Evolutionary conservation across 768 basidiomycete genomes (phyloP), one percentile per base, ranked within the genome.

Genomic region (Lactarius trivialis): DNA sequence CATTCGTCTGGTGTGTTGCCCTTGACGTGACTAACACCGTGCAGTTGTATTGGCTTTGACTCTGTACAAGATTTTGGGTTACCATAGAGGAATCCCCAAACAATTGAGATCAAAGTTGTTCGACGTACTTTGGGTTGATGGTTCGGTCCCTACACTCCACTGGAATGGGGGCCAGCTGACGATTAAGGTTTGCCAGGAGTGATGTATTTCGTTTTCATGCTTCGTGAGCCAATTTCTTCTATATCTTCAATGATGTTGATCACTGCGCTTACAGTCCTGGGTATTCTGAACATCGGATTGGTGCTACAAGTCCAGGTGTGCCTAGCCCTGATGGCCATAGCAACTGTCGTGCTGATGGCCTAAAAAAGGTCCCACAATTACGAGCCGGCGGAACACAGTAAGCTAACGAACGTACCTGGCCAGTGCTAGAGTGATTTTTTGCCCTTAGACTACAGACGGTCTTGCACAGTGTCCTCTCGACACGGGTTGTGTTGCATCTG

Each of bases 191-290:
- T 4, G n/a, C 14, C 15, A 66, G 65, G 65, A 11, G 33, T 60
- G 7, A 64, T 66, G 5, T 66, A 66, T 55, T 66, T 65, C 17
- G 50, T 66, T n/a, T 65, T 65, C 63, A 60, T 66, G 65, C 30
- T 65, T 26, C 32, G 58, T 66, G 33, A 59, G 63, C 14, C 43
- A 45, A 14, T 51, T 36, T 50, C 7, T 12, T 9, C n/a, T 12
- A 5, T 0, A 0, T 7, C 26, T 4, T 33, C 41, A 6, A 21
- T 26, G 21, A 4, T 12, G 1, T 14, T 17, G 21, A 55, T 41
- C 32, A 32, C 24, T 11, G 24, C 9, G 7, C 12, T 7, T 28
- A 7, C 19, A 66, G 63, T 59, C 7, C 30, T 66, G n/a, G 65
- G 63, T 4, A 21, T 60, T 6, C 26, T 65, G 32, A 65, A 66